These are phyloP conservation scores for Phytomonas francai DNA, from an alignment of 208 protist genomes.

Conservation along the genomic window DNA sequence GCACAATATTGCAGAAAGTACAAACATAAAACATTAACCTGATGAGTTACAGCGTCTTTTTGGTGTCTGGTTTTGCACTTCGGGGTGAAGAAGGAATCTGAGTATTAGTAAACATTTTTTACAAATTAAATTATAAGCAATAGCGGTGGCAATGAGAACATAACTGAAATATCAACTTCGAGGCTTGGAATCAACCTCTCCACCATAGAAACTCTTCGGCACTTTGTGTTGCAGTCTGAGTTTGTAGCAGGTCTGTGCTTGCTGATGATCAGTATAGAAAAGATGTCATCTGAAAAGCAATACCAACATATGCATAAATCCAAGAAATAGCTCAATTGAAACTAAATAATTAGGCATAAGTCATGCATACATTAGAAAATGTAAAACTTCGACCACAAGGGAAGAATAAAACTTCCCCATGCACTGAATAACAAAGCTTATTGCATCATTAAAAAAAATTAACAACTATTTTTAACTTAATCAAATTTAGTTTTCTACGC, in stretches of 20 bases:
- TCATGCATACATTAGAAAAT: conserved; percentile 2
- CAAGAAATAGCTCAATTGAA: conserved; percentile 3
- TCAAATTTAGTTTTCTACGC: no score
- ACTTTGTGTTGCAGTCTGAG: not conserved
- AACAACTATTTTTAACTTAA: no score
- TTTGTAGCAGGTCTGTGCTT: not conserved
- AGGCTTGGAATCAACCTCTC: not conserved
- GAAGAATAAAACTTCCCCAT: no score
- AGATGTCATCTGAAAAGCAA: not conserved
- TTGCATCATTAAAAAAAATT: no score
- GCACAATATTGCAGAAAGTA: not conserved
- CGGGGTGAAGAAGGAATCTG: not conserved
- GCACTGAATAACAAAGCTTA: no score
- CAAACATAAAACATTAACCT: not conserved
- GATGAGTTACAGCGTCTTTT: not conserved
- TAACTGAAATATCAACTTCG: not conserved
- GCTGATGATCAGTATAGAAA: not conserved
- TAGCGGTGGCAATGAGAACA: not conserved
- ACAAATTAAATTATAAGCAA: not conserved
- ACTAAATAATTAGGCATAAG: conserved; percentile 6
- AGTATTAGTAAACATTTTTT: not conserved
- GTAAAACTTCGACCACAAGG: not conserved
- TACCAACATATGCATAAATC: not conserved
- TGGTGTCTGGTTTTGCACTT: not conserved
- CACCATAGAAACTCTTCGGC: not conserved